phyloP scores from a whole-genome alignment of 495 filamentous ascomycete species.

The Trypethelium eluteriae region DNA sequence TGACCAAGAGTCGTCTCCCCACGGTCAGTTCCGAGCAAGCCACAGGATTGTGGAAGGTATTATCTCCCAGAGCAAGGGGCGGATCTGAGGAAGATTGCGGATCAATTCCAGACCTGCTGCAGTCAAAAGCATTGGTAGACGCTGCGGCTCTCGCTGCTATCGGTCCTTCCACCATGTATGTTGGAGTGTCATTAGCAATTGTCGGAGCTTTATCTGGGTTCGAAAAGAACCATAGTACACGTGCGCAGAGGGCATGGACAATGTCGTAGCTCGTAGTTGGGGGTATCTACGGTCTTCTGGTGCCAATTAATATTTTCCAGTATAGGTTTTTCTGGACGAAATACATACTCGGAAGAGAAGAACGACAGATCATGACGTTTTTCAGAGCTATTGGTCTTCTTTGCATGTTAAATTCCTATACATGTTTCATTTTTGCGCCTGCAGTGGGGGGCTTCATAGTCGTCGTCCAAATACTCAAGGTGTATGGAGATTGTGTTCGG shows the following conservation, averaged over 20 bases:
- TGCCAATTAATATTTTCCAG: not conserved
- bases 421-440: not conserved
- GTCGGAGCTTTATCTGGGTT: not conserved
- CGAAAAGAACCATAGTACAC: not conserved
- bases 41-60: too few species aligned
- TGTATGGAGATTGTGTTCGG: not conserved
- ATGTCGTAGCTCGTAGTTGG: slow-evolving; percentile 1
- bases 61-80: too few species aligned
- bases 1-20: too few species aligned
- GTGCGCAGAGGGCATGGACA: slow-evolving; percentile 6
- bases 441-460: slow-evolving; percentile 1
- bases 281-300: not conserved
- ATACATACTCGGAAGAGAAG: not conserved
- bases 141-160: too few species aligned
- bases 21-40: too few species aligned
- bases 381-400: not conserved
- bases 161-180: not conserved
- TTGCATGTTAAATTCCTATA: too few species aligned
- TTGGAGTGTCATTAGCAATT: not conserved
- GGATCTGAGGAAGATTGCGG: too few species aligned
- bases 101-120: too few species aligned
- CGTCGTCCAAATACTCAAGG: slow-evolving; percentile 1
- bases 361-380: not conserved
- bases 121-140: too few species aligned
- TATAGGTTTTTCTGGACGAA: not conserved